phyloP scores from a whole-genome alignment of 345 rosid species.

The Barbarea vulgaris region DNA sequence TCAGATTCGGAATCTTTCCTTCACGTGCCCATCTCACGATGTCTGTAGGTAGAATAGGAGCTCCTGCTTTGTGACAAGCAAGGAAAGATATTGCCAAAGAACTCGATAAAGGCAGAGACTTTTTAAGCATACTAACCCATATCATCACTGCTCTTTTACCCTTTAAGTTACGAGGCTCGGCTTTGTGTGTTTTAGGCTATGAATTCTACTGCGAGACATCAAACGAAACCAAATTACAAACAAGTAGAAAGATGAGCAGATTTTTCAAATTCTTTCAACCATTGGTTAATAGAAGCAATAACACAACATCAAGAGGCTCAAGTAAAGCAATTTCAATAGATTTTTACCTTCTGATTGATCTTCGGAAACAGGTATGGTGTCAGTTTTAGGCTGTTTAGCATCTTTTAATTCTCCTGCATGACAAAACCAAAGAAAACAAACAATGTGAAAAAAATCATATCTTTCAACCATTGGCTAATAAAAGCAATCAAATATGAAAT shows the following conservation, averaged over 20 bases:
- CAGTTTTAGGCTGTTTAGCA: constrained; percentile 28
- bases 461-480: neutral
- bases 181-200: constrained; percentile 22
- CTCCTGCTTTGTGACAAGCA: constrained; percentile 74
- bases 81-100: constrained; percentile 72
- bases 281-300: neutral
- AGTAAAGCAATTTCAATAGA: neutral
- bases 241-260: neutral
- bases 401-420: constrained; percentile 42
- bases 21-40: constrained; percentile 67
- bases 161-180: constrained; percentile 55
- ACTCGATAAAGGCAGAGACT: constrained; percentile 53
- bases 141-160: constrained; percentile 67
- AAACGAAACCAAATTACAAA: neutral
- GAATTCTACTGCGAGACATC: constrained; percentile 32
- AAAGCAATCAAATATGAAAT: too few species aligned
- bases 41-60: constrained; percentile 69
- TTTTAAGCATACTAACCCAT: constrained; percentile 62
- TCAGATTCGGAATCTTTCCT: constrained; percentile 72
- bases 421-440: neutral
- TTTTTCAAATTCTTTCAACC: neutral
- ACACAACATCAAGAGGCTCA: neutral
- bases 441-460: neutral
- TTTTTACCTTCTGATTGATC: constrained; percentile 44
- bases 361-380: constrained; percentile 58